phyloP scores from a whole-genome alignment of 1,284 basidiomycete genomes.

The Boletus mariae region DNA sequence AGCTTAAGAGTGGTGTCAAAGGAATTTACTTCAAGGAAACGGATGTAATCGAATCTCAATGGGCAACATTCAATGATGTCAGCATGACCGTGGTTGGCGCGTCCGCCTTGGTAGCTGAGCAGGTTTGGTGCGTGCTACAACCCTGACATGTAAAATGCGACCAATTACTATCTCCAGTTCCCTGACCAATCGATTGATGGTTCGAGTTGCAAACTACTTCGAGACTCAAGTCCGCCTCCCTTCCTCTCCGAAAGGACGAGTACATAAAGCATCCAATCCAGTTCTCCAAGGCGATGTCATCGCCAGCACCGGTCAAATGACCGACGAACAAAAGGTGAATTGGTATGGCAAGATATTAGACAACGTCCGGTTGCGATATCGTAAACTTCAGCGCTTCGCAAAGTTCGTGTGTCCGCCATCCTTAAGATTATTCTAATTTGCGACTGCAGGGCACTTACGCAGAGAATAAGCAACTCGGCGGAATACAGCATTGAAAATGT shows the following conservation, averaged over 20 bases:
- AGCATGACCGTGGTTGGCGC: constrained; percentile 88
- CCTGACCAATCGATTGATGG: constrained; percentile 86
- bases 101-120: constrained; percentile 90
- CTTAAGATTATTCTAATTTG: constrained; percentile 9
- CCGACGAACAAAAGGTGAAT: constrained; percentile 74
- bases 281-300: constrained; percentile 30
- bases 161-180: constrained; percentile 45
- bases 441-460: constrained; percentile 62
- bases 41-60: constrained; percentile 94
- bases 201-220: constrained; percentile 90
- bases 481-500: constrained; percentile 86
- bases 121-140: constrained; percentile 69
- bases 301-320: constrained; percentile 48
- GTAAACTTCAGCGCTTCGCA: constrained; percentile 92
- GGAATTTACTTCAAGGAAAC: constrained; percentile 97
- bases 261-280: constrained; percentile 22
- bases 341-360: constrained; percentile 97
- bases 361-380: constrained; percentile 87
- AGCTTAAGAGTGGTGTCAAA: constrained; percentile 89
- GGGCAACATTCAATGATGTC: constrained; percentile 93
- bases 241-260: constrained; percentile 17
- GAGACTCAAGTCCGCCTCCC: constrained; percentile 90
- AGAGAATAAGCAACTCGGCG: constrained; percentile 92
- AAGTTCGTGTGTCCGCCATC: constrained; percentile 48
- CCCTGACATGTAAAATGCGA: constrained; percentile 1